Conservation (phyloP, 202 grass and related monocot genomes). For the Hordeum pubiflorum region DNA sequence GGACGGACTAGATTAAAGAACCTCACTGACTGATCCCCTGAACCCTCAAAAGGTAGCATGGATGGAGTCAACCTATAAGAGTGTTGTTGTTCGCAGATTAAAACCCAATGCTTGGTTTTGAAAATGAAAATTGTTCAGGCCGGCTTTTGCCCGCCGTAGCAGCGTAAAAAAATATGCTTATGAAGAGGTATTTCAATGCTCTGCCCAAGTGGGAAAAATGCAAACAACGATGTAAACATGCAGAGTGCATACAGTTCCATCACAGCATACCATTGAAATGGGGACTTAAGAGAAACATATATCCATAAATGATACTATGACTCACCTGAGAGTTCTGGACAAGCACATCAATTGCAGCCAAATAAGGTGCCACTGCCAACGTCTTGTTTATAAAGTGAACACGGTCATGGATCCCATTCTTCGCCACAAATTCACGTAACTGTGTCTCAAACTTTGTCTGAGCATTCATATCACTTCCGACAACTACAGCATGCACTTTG, state of each 20-base stretch:
- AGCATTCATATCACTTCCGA: constrained; percentile 94
- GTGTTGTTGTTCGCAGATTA: background rate
- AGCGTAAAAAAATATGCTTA: background rate
- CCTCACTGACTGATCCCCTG: background rate
- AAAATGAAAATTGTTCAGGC: no score
- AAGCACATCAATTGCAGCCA: constrained; percentile 93
- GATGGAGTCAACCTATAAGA: background rate
- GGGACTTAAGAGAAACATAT: background rate
- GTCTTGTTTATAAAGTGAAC: constrained; percentile 95
- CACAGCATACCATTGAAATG: background rate
- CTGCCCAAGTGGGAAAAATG: background rate
- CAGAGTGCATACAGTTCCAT: background rate
- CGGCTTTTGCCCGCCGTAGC: no score
- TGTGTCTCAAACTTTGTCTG: constrained; percentile 89
- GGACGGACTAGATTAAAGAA: background rate
- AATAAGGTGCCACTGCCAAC: constrained; percentile 81
- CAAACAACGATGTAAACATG: background rate
- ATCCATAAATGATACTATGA: background rate
- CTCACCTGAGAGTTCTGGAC: constrained; percentile 94
- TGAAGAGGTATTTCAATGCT: background rate
- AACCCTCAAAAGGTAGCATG: background rate
- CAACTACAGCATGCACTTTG: constrained; percentile 70
- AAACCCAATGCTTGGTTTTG: background rate
- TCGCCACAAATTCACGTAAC: constrained; percentile 64
- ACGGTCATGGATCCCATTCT: constrained; percentile 61